Percentiles rank a stretch among this genome's conserved stretches.
Evolutionary conservation across 116 monocot species (phyloP).

Genomic region (Papilionanthe hybrid): DNA sequence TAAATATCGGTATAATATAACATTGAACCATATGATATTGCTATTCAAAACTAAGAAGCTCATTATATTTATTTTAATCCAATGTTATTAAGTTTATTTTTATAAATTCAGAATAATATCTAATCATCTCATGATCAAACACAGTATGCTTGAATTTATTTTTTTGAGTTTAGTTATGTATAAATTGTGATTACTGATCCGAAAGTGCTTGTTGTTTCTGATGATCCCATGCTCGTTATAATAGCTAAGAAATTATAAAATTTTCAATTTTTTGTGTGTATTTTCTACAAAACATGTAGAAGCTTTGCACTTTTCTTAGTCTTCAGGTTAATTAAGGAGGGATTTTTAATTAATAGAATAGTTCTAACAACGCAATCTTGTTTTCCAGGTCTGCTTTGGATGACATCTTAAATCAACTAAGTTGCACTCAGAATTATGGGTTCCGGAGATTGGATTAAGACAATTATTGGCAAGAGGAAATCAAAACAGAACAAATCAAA

Average conservation of each 20-base stretch:
- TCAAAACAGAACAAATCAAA: slow-evolving; percentile 28
- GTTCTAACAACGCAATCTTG: neutral
- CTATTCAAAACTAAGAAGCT: too few species aligned
- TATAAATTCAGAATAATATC: too few species aligned
- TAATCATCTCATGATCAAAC: too few species aligned
- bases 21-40: too few species aligned
- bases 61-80: too few species aligned
- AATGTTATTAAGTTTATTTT: too few species aligned
- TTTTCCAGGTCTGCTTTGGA: slow-evolving; percentile 3
- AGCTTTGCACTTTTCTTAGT: neutral
- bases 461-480: slow-evolving; percentile 56
- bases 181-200: neutral
- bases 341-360: neutral
- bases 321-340: neutral
- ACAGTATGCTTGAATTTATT: neutral
- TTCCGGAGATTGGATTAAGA: slow-evolving; percentile 74
- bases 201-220: neutral
- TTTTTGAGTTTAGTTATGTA: neutral
- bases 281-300: neutral
- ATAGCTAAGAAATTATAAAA: neutral
- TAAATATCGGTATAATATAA: too few species aligned
- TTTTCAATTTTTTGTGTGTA: neutral
- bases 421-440: slow-evolving; percentile 36
- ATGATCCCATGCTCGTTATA: neutral
- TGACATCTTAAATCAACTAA: neutral